phyloP scores from a whole-genome alignment of 1,139 yeast species.

The Candida gigantensis region DNA sequence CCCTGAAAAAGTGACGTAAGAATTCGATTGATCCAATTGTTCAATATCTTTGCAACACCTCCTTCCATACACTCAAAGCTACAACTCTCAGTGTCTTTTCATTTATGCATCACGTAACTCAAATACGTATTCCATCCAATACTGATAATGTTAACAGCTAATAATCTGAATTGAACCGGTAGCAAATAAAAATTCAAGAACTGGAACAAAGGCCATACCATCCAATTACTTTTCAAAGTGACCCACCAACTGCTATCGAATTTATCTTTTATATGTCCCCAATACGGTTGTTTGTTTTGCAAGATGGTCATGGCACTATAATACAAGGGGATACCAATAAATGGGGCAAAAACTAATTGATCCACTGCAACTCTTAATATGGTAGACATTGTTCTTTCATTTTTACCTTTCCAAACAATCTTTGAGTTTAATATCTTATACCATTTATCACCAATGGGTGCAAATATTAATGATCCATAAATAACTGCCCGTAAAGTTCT shows the following conservation, averaged over 20 bases:
- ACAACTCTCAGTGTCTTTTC: too few relatives aligned
- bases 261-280: conserved; percentile 35
- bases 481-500: conserved; percentile 37
- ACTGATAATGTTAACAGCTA: conserved; percentile 70
- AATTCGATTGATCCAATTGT: too few relatives aligned
- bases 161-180: conserved; percentile 67
- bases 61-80: too few relatives aligned
- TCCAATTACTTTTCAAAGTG: conserved; percentile 73
- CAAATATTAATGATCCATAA: conserved; percentile 42
- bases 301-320: conserved; percentile 66
- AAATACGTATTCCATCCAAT: conserved; percentile 85
- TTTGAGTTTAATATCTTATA: conserved; percentile 29
- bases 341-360: conserved; percentile 77
- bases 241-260: conserved; percentile 54
- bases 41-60: too few relatives aligned
- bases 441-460: conserved; percentile 47
- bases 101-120: conserved; percentile 39
- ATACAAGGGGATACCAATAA: conserved; percentile 66
- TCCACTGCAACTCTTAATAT: conserved; percentile 62
- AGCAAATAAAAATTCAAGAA: conserved; percentile 66
- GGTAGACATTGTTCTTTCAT: conserved; percentile 21
- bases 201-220: conserved; percentile 87
- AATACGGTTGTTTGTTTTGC: conserved; percentile 42
- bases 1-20: too few relatives aligned
- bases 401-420: conserved; percentile 16